Evolutionary conservation across 495 filamentous ascomycete species (phyloP).

Genomic region (Pseudoneurospora amorphoporcata): DNA sequence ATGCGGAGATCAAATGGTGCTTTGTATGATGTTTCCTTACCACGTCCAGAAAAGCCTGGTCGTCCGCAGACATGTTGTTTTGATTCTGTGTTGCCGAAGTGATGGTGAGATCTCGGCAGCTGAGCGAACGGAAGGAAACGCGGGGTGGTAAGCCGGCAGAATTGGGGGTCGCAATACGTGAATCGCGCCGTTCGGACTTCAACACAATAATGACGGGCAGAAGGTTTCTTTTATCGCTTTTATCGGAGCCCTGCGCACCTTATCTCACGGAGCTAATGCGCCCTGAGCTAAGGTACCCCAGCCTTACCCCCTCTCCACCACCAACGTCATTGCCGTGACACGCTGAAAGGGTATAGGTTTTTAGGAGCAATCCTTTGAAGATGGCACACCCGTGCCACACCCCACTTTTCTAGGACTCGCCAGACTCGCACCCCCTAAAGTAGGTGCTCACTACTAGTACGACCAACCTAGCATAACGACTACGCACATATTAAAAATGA

Average conservation of each 20-base stretch:
- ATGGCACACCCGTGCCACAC: not conserved
- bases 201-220: not conserved
- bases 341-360: not conserved
- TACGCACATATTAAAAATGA: too few species aligned
- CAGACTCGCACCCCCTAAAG: too few species aligned
- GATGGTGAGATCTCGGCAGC: not conserved
- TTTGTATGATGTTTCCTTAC: conserved; percentile 26
- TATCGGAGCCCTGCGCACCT: not conserved
- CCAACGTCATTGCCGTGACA: not conserved
- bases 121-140: not conserved
- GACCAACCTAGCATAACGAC: too few species aligned
- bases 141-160: not conserved
- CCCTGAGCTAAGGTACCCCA: not conserved
- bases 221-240: not conserved
- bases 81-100: not conserved
- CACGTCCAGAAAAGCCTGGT: conserved; percentile 52
- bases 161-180: not conserved
- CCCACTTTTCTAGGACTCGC: too few species aligned
- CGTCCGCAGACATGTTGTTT: conserved; percentile 47
- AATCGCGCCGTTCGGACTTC: not conserved
- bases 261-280: not conserved
- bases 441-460: too few species aligned
- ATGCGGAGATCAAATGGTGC: not conserved
- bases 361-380: not conserved
- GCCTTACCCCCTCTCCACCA: not conserved